These are phyloP conservation scores for Angomonas ambiguus DNA, from an alignment of 208 protist genomes.

Conservation along the genomic window DNA sequence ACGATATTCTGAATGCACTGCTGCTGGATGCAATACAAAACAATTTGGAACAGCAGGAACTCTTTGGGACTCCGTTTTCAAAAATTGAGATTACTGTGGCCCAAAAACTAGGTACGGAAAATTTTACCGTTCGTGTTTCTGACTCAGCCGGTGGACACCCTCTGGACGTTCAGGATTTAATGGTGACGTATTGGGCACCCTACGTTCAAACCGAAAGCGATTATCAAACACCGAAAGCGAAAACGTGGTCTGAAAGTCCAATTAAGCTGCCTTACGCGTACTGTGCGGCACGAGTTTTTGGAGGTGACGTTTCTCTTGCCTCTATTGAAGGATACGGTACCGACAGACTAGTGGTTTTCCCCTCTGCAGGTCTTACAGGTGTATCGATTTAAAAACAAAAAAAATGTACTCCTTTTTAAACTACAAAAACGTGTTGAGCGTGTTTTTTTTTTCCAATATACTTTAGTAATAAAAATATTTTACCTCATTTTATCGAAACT, in stretches of 20 bases:
- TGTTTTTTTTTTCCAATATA: conserved; percentile 17
- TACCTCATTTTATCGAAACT: no score
- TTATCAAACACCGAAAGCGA: conserved; percentile 8
- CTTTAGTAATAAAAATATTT: not conserved
- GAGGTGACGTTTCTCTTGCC: conserved; percentile 46
- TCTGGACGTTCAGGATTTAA: conserved; percentile 24
- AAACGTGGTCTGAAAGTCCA: conserved; percentile 58
- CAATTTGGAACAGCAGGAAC: conserved; percentile 53
- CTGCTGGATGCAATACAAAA: conserved; percentile 55
- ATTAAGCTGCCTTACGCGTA: conserved; percentile 60
- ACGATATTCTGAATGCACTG: conserved; percentile 67
- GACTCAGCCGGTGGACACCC: conserved; percentile 68
- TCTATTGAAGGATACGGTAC: conserved; percentile 77
- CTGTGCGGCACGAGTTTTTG: conserved; percentile 41
- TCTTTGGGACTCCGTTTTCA: conserved; percentile 33
- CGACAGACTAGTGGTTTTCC: conserved; percentile 54
- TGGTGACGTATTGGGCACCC: conserved; percentile 49
- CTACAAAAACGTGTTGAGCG: no score
- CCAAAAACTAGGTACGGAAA: conserved; percentile 36
- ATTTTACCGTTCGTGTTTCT: conserved; percentile 51
- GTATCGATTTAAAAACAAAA: conserved; percentile 16
- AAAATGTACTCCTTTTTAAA: not conserved
- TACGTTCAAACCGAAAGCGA: conserved; percentile 32
- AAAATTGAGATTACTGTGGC: conserved; percentile 56
- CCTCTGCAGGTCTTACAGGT: conserved; percentile 31